Conservation (phyloP, 768 basidiomycete species). For the Russula lepida region DNA sequence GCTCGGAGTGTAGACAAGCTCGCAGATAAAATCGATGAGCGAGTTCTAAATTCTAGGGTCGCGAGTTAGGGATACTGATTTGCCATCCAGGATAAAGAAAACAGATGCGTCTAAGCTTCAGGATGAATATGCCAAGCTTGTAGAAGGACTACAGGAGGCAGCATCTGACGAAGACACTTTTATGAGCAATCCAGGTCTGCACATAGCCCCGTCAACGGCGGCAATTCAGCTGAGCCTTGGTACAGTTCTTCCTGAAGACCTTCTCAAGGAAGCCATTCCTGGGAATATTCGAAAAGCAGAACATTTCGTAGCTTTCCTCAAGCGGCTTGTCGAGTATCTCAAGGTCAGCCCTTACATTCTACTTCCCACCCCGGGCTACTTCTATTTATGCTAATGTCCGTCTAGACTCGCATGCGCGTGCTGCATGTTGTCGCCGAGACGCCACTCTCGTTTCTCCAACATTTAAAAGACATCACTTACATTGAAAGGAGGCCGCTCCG, state of each 20-base stretch:
- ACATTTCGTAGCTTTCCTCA: constrained; percentile 97
- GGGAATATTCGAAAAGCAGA: constrained; percentile 99
- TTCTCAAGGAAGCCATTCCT: constrained; percentile 90
- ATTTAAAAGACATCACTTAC: constrained; percentile 97
- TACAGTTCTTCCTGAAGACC: constrained; percentile 84
- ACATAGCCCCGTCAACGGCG: not conserved
- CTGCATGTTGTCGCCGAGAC: constrained; percentile 98
- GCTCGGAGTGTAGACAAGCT: constrained; percentile 78
- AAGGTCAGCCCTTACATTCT: constrained; percentile 50
- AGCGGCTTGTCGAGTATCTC: constrained; percentile 96
- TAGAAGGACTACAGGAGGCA: constrained; percentile 85
- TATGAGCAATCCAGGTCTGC: constrained; percentile 80
- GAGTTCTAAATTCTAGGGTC: constrained; percentile 26
- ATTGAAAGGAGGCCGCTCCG: constrained; percentile 90
- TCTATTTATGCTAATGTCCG: not conserved
- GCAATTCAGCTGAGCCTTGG: constrained; percentile 2
- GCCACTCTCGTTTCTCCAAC: constrained; percentile 91
- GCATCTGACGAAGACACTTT: constrained; percentile 69
- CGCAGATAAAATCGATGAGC: constrained; percentile 93
- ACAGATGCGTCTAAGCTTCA: constrained; percentile 92
- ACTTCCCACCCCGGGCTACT: not conserved
- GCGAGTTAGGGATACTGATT: not conserved
- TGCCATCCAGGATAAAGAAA: constrained; percentile 65
- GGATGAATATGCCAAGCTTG: constrained; percentile 92
- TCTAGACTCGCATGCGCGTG: constrained; percentile 96